A percentile compares a stretch with the other conserved stretches of the same genome.
Evolutionary conservation across 768 basidiomycete genomes (phyloP).

Genomic region (Paxillus involutus): DNA sequence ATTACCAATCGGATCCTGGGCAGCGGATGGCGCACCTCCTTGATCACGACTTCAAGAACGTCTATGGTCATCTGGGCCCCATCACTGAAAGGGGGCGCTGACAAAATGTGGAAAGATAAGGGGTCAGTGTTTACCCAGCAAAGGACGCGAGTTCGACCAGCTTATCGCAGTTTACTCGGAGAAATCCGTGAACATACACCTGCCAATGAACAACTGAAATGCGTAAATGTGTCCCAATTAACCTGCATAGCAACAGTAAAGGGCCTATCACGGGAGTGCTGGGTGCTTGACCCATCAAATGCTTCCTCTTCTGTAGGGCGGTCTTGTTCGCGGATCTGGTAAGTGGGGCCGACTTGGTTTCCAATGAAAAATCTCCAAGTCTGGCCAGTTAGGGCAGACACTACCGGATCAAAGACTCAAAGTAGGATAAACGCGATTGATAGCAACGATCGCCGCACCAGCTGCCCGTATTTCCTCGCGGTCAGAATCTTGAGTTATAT

Average conservation of each 20-base stretch:
- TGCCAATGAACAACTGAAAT: background rate
- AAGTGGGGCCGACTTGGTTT: conserved; percentile 13
- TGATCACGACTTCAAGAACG: background rate
- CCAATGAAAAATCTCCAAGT: conserved; percentile 27
- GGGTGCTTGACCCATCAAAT: conserved; percentile 3
- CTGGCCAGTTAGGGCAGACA: conserved; percentile 8
- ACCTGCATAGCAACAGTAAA: conserved; percentile 9
- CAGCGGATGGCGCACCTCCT: background rate
- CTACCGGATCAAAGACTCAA: conserved; percentile 10
- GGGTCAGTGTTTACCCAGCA: background rate
- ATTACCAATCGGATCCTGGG: background rate
- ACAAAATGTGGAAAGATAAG: conserved; percentile 2
- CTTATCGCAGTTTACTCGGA: conserved; percentile 9
- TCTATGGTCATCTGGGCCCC: conserved; percentile 5
- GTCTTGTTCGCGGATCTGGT: conserved; percentile 14
- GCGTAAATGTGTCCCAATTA: background rate
- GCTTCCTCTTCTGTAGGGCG: background rate
- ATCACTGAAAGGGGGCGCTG: conserved; percentile 13
- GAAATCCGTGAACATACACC: background rate
- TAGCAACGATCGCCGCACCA: conserved; percentile 24
- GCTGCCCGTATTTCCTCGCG: conserved; percentile 10
- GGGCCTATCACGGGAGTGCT: conserved; percentile 7
- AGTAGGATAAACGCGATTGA: conserved; percentile 17
- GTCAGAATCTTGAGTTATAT: conserved; percentile 13
- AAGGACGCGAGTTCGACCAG: background rate